A percentile compares a stretch with the other conserved stretches of the same genome.
Conservation (phyloP, 2,329 filamentous ascomycete genomes). For the Lachnellula hyalina region DNA sequence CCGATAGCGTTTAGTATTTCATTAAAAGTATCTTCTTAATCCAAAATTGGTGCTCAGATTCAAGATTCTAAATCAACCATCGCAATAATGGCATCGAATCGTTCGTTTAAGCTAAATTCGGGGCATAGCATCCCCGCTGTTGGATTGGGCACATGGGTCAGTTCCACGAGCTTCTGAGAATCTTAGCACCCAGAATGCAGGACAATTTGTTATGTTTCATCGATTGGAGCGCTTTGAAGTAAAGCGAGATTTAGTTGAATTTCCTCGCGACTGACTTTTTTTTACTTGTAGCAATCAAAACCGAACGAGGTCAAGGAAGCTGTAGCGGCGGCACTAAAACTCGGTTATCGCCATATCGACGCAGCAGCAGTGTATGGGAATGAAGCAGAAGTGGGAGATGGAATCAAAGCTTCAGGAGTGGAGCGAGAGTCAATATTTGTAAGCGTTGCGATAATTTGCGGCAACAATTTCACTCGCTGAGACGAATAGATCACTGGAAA, state of each 20-base stretch:
- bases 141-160: constrained; percentile 36
- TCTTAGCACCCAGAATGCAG: no score
- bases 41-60: not conserved
- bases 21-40: not conserved
- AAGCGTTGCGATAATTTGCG: not conserved
- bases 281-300: constrained; percentile 9
- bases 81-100: constrained; percentile 33
- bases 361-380: constrained; percentile 42
- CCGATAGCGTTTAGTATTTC: not conserved
- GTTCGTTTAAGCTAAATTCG: constrained; percentile 36
- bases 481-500: constrained; percentile 47
- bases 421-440: constrained; percentile 35
- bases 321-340: constrained; percentile 33
- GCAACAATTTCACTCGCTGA: not conserved
- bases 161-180: not conserved
- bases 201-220: no score
- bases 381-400: constrained; percentile 38
- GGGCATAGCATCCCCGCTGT: constrained; percentile 36
- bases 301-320: constrained; percentile 42
- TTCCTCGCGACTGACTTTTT: not conserved
- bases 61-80: not conserved
- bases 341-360: constrained; percentile 43
- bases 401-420: constrained; percentile 34
- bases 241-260: no score
- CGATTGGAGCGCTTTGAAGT: no score